Evolutionary conservation across 768 basidiomycete species (phyloP).

Genomic region (Macrolepiota albuminosa): DNA sequence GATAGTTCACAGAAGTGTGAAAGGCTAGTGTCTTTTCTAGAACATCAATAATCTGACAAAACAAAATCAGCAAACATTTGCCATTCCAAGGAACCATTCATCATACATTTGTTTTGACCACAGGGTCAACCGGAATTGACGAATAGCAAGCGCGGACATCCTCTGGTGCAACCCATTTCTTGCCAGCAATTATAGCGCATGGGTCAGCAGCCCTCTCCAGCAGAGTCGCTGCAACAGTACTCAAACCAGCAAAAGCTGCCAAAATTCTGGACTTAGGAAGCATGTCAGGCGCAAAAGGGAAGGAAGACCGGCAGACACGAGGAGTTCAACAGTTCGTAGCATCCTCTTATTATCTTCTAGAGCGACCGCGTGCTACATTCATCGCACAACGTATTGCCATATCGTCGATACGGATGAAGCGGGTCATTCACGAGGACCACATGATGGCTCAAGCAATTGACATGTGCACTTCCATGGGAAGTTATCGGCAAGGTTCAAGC

Average conservation of each 20-base stretch:
- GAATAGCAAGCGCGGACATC: conserved; percentile 49
- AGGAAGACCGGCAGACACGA: neutral
- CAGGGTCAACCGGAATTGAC: conserved; percentile 42
- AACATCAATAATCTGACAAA: conserved; percentile 46
- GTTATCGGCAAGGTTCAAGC: neutral
- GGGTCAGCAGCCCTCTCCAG: conserved; percentile 29
- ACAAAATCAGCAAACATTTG: neutral
- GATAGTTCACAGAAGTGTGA: conserved; percentile 60
- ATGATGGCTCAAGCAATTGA: neutral
- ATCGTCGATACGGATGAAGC: conserved; percentile 5
- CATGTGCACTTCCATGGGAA: conserved; percentile 8
- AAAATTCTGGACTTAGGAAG: conserved; percentile 5
- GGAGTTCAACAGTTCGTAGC: neutral
- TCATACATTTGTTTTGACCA: conserved; percentile 47
- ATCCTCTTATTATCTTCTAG: neutral
- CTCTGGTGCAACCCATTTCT: conserved; percentile 50
- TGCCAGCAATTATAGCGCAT: conserved; percentile 47
- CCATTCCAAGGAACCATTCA: neutral
- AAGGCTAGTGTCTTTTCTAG: conserved; percentile 55
- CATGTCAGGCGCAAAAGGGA: conserved; percentile 2
- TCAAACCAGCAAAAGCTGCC: conserved; percentile 8
- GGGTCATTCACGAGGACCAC: neutral
- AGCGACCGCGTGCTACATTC: neutral
- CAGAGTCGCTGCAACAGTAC: conserved; percentile 5
- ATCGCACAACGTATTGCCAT: neutral